These are phyloP conservation scores for Darksidea phi DNA, from an alignment of 495 filamentous ascomycete species.

Conservation along the genomic window DNA sequence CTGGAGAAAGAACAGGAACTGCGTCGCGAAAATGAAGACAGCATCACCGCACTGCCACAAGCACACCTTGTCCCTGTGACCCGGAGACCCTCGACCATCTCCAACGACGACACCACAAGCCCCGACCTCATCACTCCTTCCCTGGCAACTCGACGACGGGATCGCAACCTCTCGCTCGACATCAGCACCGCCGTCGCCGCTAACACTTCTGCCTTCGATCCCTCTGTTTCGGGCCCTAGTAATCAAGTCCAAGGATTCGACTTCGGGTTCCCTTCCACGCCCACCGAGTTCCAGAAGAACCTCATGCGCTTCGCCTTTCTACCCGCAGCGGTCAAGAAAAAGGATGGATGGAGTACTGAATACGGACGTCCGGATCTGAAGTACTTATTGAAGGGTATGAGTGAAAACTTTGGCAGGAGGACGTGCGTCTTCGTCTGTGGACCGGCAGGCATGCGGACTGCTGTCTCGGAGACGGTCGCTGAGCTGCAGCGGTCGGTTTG, in stretches of 20 bases:
- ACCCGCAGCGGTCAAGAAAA: constrained; percentile 59
- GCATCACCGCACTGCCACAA: constrained; percentile 73
- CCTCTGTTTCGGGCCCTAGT: constrained; percentile 41
- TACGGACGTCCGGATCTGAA: constrained; percentile 89
- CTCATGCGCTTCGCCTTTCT: constrained; percentile 85
- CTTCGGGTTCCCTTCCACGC: constrained; percentile 73
- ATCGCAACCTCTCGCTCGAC: constrained; percentile 41
- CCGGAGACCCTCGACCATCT: constrained; percentile 39
- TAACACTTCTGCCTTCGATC: constrained; percentile 32
- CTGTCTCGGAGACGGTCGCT: constrained; percentile 81
- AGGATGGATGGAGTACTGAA: constrained; percentile 84
- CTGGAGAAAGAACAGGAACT: constrained; percentile 73
- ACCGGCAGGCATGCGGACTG: constrained; percentile 79
- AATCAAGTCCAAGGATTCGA: constrained; percentile 54
- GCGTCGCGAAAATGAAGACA: constrained; percentile 81
- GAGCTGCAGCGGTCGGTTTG: constrained; percentile 78
- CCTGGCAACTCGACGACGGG: constrained; percentile 32
- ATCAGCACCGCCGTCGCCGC: constrained; percentile 34
- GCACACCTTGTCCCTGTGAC: constrained; percentile 47
- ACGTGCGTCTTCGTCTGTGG: constrained; percentile 95
- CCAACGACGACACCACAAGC: constrained; percentile 40
- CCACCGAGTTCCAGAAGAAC: constrained; percentile 75
- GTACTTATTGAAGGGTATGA: constrained; percentile 77
- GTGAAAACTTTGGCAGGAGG: constrained; percentile 72
- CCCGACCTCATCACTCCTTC: constrained; percentile 18